Percentiles rank a stretch among this genome's conserved stretches.
These are phyloP conservation scores for Yamadazyma diddensiae DNA, from an alignment of 1,139 yeast genomes.

Conservation along the genomic window DNA sequence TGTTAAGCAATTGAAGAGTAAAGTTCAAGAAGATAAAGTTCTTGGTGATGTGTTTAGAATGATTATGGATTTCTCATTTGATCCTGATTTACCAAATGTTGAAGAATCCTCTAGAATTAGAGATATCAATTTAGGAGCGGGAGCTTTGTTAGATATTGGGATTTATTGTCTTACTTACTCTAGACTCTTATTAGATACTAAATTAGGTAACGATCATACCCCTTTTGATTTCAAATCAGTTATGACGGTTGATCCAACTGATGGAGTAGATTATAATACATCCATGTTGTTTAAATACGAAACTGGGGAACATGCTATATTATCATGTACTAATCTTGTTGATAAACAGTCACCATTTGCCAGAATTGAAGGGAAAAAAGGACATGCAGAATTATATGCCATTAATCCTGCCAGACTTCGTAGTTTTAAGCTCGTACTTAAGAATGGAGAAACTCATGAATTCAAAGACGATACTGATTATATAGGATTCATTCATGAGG, in stretches of 20 bases:
- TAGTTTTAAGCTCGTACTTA: conserved; percentile 27
- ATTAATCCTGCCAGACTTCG: conserved; percentile 34
- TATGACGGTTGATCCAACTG: conserved; percentile 28
- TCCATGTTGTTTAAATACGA: conserved; percentile 32
- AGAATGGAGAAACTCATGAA: conserved; percentile 20
- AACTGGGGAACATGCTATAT: conserved; percentile 35
- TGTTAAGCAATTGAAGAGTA: conserved; percentile 32
- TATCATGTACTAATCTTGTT: conserved; percentile 30
- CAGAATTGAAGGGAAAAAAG: conserved; percentile 39
- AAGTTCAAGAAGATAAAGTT: conserved; percentile 41
- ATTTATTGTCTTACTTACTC: conserved; percentile 54
- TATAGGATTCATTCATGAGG: conserved; percentile 51
- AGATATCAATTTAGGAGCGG: conserved; percentile 53
- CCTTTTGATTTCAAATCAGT: conserved; percentile 29
- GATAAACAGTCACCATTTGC: conserved; percentile 30
- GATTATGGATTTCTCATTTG: conserved; percentile 9
- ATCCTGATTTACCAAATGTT: conserved; percentile 15
- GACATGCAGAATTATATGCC: conserved; percentile 31
- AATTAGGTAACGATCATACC: conserved; percentile 25
- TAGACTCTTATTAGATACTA: conserved; percentile 36
- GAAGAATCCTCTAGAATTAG: conserved; percentile 26
- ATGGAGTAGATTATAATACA: conserved; percentile 36
- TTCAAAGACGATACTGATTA: conserved; percentile 29
- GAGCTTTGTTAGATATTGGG: conserved; percentile 60
- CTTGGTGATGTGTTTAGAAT: conserved; percentile 19